phyloP scores from a whole-genome alignment of 208 protist species.

The Willaertia magna region DNA sequence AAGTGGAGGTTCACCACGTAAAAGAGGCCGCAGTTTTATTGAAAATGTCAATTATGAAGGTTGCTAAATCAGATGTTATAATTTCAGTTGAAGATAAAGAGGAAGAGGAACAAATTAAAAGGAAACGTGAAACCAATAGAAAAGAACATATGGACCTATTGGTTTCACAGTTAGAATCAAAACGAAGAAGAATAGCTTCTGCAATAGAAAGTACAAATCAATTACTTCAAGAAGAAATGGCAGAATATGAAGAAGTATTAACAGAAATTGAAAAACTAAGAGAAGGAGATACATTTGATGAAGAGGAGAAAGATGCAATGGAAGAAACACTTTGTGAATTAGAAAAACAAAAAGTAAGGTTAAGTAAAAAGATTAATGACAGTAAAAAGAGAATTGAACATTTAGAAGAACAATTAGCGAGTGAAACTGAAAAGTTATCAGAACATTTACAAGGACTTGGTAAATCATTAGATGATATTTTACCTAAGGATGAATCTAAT shows the following conservation, averaged over 20 bases:
- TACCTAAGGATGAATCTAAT: too few relatives aligned
- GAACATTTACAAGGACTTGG: neutral
- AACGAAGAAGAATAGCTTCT: neutral
- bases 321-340: neutral
- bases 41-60: constrained; percentile 46
- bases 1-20: constrained; percentile 56
- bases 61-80: constrained; percentile 18
- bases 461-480: neutral
- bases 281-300: neutral
- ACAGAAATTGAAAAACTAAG: neutral
- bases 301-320: neutral
- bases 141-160: neutral
- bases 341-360: neutral
- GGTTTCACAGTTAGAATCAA: neutral
- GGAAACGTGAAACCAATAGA: neutral
- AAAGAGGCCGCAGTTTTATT: constrained; percentile 62
- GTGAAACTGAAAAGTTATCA: neutral
- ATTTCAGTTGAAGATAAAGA: neutral
- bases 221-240: neutral
- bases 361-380: neutral
- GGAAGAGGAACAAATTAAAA: neutral
- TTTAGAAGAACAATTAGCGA: neutral
- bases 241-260: neutral
- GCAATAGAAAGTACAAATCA: too few relatives aligned
- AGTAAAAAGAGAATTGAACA: neutral